These are phyloP conservation scores for Cercospora zeae-maydis DNA, from an alignment of 2,329 filamentous ascomycete genomes.

Conservation along the genomic window DNA sequence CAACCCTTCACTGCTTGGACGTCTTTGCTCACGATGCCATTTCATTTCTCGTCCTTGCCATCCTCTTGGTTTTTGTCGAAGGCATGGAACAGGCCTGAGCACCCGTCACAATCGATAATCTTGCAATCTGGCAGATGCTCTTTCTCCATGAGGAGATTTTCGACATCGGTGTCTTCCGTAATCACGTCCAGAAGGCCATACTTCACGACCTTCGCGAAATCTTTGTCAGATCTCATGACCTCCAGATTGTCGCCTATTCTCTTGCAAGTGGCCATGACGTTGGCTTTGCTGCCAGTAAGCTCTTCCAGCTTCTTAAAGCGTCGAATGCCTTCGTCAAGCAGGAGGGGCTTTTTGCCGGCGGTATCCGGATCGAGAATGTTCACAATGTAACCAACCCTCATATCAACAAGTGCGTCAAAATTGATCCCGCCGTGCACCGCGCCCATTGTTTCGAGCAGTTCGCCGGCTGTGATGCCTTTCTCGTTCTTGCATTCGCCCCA, in stretches of 20 bases:
- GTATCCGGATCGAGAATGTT: not conserved
- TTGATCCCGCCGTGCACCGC: not conserved
- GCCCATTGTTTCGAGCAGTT: not conserved
- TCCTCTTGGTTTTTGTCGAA: not conserved
- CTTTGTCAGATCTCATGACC: not conserved
- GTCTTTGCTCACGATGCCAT: too few relatives aligned
- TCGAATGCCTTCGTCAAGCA: not conserved
- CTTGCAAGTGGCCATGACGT: not conserved
- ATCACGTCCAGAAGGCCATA: not conserved
- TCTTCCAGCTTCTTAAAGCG: not conserved
- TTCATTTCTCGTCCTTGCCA: not conserved
- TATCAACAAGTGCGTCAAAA: not conserved
- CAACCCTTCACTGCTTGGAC: too few relatives aligned
- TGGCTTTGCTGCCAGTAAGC: not conserved
- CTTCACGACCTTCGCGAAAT: not conserved
- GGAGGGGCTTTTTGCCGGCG: too few relatives aligned
- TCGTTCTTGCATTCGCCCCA: not conserved
- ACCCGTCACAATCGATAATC: not conserved
- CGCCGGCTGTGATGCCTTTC: not conserved
- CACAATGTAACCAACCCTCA: not conserved
- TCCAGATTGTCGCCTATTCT: not conserved
- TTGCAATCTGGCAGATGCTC: not conserved
- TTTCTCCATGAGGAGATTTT: not conserved
- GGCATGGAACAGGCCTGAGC: not conserved
- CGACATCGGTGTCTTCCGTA: not conserved